phyloP scores from a whole-genome alignment of 139 green algal species.

The Coelastrella sp. region DNA sequence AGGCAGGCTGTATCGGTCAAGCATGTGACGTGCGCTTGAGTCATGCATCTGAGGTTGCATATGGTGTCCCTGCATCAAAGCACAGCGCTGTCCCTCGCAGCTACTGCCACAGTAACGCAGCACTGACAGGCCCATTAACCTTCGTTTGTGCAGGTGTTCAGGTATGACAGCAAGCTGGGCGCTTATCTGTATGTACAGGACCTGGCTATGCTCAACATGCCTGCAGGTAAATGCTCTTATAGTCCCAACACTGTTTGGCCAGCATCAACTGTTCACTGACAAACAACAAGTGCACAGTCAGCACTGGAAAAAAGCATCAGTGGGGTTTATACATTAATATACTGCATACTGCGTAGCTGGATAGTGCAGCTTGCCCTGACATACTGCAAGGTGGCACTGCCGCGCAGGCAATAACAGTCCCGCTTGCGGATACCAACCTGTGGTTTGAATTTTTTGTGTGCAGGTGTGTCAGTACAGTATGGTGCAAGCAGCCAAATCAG shows the following conservation, averaged over 20 bases:
- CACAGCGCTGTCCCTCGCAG: too few relatives aligned
- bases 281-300: background rate
- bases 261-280: background rate
- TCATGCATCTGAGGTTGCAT: too few relatives aligned
- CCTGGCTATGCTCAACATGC: slow-evolving; percentile 28
- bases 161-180: background rate
- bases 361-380: too few relatives aligned
- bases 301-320: background rate
- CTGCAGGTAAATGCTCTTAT: background rate
- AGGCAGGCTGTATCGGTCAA: too few relatives aligned
- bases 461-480: slow-evolving; percentile 29
- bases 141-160: slow-evolving; percentile 22
- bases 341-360: too few relatives aligned
- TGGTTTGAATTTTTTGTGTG: background rate
- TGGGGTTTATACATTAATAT: background rate
- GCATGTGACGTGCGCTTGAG: too few relatives aligned
- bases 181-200: slow-evolving; percentile 16
- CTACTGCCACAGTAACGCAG: too few relatives aligned
- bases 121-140: too few relatives aligned
- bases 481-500: slow-evolving; percentile 22
- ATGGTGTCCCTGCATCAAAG: too few relatives aligned
- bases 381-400: too few relatives aligned
- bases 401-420: too few relatives aligned
- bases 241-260: background rate
- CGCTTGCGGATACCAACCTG: background rate